phyloP scores from a whole-genome alignment of 257 asterid species.

The Knoxia roxburghii region DNA sequence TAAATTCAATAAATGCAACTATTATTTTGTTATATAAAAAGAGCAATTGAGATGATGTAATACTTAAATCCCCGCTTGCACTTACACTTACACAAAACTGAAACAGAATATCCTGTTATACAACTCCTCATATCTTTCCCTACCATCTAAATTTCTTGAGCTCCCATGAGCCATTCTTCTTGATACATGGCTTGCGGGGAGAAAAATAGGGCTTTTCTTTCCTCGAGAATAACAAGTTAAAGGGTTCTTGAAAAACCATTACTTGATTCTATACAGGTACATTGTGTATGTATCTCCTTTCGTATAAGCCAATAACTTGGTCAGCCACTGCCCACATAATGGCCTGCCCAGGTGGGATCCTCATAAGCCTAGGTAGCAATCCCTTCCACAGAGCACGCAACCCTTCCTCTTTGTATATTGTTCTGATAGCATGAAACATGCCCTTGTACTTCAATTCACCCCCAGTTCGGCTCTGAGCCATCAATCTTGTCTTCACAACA shows the following conservation, averaged over 20 bases:
- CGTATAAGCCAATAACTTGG: conserved; percentile 83
- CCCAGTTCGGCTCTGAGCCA: conserved; percentile 84
- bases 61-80: too few relatives aligned
- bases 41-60: too few relatives aligned
- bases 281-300: conserved; percentile 47
- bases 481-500: conserved; percentile 93
- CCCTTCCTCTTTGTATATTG: conserved; percentile 83
- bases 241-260: not conserved
- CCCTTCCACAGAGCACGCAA: conserved; percentile 83
- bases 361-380: conserved; percentile 83
- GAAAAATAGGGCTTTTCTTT: too few relatives aligned
- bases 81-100: too few relatives aligned
- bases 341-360: conserved; percentile 99
- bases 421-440: conserved; percentile 81
- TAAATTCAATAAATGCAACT: too few relatives aligned
- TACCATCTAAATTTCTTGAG: too few relatives aligned
- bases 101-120: too few relatives aligned
- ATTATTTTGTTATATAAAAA: too few relatives aligned
- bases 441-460: conserved; percentile 73
- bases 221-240: not conserved
- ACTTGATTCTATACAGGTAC: conserved; percentile 28
- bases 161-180: too few relatives aligned
- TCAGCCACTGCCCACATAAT: conserved; percentile 97
- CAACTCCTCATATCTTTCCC: too few relatives aligned
- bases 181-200: too few relatives aligned